Conservation (phyloP, 441 rosid species). For the Capsella rubella region DNA sequence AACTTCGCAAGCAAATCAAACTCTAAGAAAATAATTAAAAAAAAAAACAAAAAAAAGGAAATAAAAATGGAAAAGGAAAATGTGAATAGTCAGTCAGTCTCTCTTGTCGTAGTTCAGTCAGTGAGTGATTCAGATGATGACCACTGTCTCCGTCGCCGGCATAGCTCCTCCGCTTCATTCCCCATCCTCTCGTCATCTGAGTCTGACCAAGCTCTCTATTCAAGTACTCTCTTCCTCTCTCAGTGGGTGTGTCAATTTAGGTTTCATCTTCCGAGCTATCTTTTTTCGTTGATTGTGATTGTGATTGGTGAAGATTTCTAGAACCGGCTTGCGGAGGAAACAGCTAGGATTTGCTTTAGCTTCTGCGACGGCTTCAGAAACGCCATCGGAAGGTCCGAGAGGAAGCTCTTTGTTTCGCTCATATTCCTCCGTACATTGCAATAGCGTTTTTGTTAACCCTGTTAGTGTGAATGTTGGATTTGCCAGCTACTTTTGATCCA, state of each 20-base stretch:
- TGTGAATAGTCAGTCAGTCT: slow-evolving; percentile 11
- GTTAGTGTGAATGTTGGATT: slow-evolving; percentile 17
- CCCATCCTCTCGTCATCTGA: slow-evolving; percentile 27
- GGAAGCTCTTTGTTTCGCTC: slow-evolving; percentile 25
- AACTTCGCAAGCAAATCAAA: not conserved
- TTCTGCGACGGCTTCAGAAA: slow-evolving; percentile 42
- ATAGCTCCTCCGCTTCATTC: slow-evolving; percentile 34
- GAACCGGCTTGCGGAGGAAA: slow-evolving; percentile 39
- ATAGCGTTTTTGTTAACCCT: not conserved
- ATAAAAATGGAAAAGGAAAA: not conserved
- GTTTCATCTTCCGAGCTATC: not conserved
- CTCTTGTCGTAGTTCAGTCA: not conserved
- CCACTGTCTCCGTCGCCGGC: slow-evolving; percentile 35
- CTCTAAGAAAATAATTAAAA: not conserved
- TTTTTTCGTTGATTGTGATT: not conserved
- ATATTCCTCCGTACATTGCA: not conserved
- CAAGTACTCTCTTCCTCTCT: slow-evolving; percentile 33
- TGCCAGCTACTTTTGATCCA: slow-evolving; percentile 66
- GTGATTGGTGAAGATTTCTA: slow-evolving; percentile 45
- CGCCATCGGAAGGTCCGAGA: slow-evolving; percentile 41
- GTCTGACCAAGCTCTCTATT: slow-evolving; percentile 32
- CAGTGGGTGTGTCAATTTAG: not conserved
- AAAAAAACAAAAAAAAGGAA: too few relatives aligned
- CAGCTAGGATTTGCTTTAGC: slow-evolving; percentile 39
- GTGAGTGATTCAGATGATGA: slow-evolving; percentile 42